Percentiles rank a stretch among this genome's conserved stretches.
These are phyloP conservation scores for Neofusicoccum cordaticola DNA, from an alignment of 2,329 filamentous ascomycete species.

Conservation along the genomic window DNA sequence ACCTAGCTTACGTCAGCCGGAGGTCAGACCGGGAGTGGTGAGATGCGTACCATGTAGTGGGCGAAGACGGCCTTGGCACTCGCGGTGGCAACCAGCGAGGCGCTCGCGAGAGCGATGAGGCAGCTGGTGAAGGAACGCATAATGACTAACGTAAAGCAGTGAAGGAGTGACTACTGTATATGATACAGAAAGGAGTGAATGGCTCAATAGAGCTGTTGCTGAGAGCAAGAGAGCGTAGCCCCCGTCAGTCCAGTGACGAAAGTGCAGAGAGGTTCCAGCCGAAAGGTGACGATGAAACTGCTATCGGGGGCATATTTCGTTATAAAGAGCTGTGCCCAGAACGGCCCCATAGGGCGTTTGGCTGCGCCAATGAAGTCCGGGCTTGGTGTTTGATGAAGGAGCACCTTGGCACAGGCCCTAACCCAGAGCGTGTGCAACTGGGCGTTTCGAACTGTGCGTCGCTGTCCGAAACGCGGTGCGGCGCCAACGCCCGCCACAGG, in stretches of 20 bases:
- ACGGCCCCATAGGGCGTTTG: neutral
- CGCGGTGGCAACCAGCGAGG: neutral
- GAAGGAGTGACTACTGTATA: conserved; percentile 6
- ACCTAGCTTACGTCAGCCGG: neutral
- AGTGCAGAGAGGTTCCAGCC: neutral
- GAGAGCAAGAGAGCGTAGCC: neutral
- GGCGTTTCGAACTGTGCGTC: conserved; percentile 7
- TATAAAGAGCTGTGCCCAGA: neutral
- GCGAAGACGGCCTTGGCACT: conserved; percentile 14
- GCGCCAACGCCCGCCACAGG: neutral
- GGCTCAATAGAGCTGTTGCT: neutral
- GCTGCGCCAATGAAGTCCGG: neutral
- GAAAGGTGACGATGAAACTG: neutral
- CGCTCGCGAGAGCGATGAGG: neutral
- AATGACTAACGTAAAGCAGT: neutral
- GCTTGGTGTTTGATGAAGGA: conserved; percentile 14
- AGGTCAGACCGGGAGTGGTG: too few species aligned
- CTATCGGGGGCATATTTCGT: neutral
- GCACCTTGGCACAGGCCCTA: neutral
- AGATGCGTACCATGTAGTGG: conserved; percentile 13
- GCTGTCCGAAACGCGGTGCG: conserved; percentile 1
- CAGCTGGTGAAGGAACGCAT: conserved; percentile 3
- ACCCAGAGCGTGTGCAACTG: neutral
- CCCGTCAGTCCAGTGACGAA: conserved; percentile 8
- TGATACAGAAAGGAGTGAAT: conserved; percentile 2